Evolutionary conservation across 768 basidiomycete genomes (phyloP), one percentile per base, ranked within the genome.

Genomic region (Lyophyllum shimeji): DNA sequence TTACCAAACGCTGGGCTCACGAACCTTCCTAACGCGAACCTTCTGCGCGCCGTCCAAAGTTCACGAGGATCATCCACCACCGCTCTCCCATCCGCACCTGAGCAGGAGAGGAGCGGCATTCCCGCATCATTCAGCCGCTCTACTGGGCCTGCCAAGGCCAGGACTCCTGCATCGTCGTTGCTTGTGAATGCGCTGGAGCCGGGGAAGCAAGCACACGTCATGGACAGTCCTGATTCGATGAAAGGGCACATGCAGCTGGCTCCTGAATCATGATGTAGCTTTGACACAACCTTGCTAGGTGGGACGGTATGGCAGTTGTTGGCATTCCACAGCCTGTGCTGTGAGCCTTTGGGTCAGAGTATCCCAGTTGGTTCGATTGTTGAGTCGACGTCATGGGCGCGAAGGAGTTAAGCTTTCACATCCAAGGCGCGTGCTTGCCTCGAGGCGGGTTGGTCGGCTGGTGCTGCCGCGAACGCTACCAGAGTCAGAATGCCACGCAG

Each of bases 171-270:
- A 5, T 67, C 70, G 15, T 62, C 67, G 5, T 57, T 74, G 29
- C 66, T 74, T 46, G 57, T 74, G 29, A 69, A 74, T 59, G 65
- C 66, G 1, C 57, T 67, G 52, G 70, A 71, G 50, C 64, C 67
- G 40, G 67, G 61, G 25, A 59, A 63, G n/a, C 69, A 71, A 53
- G 51, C 57, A 5, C 65, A 70, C 37, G 53, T 77, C n/a, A 64
- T 71, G 52, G 76, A 77, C 17, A 79, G 76, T 62, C 74, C 76
- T 17, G 66, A 63, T 20, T 74, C 73, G 21, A 68, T 68, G 21
- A 46, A 61, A 40, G 66, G 62, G 17, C 65, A 64, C 55, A 54
- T 68, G 24, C 63, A 66, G 44, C 57, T 69, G 17, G 64, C 63
- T 11, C 56, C 50, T 25, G 65, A 66, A 29, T 58, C 67, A 13